Percentiles rank a stretch among this genome's conserved stretches.
Conservation (phyloP, 305 asterid species). For the Fraxinus floribunda region DNA sequence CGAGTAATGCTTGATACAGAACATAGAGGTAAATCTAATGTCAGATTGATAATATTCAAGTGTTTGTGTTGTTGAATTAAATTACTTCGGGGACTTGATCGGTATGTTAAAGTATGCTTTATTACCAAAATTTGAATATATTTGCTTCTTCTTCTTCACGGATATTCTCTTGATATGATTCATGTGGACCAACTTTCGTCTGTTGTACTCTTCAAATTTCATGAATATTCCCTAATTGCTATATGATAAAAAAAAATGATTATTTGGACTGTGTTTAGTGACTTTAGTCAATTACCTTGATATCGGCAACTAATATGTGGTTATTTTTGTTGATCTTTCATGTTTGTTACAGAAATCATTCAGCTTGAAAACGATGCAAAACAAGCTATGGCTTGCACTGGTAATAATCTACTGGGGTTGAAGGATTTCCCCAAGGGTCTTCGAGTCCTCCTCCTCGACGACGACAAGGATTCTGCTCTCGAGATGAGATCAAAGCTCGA, state of each 20-base stretch:
- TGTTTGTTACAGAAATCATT: background rate
- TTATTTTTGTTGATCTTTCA: background rate
- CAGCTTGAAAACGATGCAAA: constrained; percentile 41
- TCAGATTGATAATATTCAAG: background rate
- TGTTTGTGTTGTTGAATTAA: background rate
- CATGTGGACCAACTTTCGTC: background rate
- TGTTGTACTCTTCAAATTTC: background rate
- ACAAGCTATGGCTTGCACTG: constrained; percentile 49
- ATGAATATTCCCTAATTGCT: background rate
- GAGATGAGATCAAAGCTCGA: constrained; percentile 45
- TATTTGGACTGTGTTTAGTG: background rate
- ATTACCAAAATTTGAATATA: background rate
- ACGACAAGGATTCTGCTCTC: constrained; percentile 29
- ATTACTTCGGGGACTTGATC: background rate
- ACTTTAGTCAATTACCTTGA: background rate
- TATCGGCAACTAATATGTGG: background rate
- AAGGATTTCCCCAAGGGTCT: constrained; percentile 56
- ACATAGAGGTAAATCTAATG: background rate
- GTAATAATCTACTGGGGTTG: constrained; percentile 45
- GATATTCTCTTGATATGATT: background rate
- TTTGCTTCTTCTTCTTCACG: background rate
- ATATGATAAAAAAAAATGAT: background rate
- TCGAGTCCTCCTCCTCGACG: constrained; percentile 47
- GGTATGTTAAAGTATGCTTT: background rate
- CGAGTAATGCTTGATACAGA: background rate